Percentiles rank a stretch among this genome's conserved stretches.
Conservation (phyloP, 2,329 filamentous ascomycete genomes). For the Ascochyta clinopodiicola region DNA sequence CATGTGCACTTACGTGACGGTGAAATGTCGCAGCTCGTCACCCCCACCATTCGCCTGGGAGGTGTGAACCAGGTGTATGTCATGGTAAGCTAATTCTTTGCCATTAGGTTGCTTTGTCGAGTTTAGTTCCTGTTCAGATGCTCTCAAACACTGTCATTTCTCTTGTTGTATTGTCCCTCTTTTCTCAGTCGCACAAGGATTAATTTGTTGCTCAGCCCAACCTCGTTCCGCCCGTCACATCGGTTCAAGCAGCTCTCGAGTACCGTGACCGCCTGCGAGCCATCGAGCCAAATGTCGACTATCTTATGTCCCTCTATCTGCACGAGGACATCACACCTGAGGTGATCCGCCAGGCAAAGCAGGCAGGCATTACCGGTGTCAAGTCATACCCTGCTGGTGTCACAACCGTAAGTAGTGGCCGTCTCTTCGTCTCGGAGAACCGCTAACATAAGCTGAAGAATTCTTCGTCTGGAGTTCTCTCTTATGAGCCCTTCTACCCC, state of each 20-base stretch:
- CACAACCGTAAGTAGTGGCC: constrained; percentile 36
- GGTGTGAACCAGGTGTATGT: constrained; percentile 62
- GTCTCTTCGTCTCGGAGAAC: background rate
- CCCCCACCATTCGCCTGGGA: constrained; percentile 58
- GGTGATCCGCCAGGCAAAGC: constrained; percentile 73
- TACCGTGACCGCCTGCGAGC: constrained; percentile 53
- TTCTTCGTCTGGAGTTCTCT: constrained; percentile 70
- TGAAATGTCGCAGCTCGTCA: constrained; percentile 59
- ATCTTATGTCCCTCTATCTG: constrained; percentile 60
- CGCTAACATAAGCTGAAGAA: constrained; percentile 49
- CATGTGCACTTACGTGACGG: constrained; percentile 61
- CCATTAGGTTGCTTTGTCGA: background rate
- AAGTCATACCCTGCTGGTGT: constrained; percentile 69
- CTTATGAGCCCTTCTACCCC: constrained; percentile 73
- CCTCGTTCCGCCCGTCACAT: constrained; percentile 58
- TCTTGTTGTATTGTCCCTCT: too few relatives aligned
- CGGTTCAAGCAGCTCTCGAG: constrained; percentile 54
- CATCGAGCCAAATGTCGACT: constrained; percentile 57
- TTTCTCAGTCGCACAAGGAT: background rate
- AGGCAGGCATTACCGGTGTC: constrained; percentile 73
- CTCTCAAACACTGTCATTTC: too few relatives aligned
- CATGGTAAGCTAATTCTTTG: constrained; percentile 51
- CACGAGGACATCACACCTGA: constrained; percentile 57
- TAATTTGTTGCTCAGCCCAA: constrained; percentile 51
- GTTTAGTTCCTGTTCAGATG: too few relatives aligned